Evolutionary conservation across 2,329 filamentous ascomycete genomes (phyloP), one percentile per base, ranked within the genome.

Genomic region (Colletotrichum musicola): DNA sequence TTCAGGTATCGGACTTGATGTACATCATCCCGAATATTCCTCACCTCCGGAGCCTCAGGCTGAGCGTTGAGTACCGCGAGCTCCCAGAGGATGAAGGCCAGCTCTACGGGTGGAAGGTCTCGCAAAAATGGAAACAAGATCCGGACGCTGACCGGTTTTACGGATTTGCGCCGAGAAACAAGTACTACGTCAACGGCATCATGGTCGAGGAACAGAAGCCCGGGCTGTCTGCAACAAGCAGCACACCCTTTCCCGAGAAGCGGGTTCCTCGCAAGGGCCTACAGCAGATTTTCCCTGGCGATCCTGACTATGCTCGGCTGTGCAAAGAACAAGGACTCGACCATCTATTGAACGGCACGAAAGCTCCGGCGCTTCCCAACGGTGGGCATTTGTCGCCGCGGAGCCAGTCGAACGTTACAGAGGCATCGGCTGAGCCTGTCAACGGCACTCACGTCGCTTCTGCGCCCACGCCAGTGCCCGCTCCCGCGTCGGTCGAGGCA

Each of bases 1-100:
- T 4, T 1, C 71, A 90, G 88, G 81, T 88, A 61, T 89, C 88
- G 35, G 89, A 92, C 72, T 83, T 91, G 66, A 84, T 92, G 80
- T 86, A 82, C 71, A 84, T 86, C 49, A 79, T 90, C 12, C 84
- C 88, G 5, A 86, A 80, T 61, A 83, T 88, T 63, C 84, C 88
- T 35, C 89, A 92, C 73, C 82, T 92, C 20, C 84, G 83, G 59
- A 81, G 85, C 66, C 73, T 90, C 60, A 83, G 82, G 72, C 81
- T 92, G 58, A 81, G 83, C 9, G 84, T 91, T 56, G 83, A 85
- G 57, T 91, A 91, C 72, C 83, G 85, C 57, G 89, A 92, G 76
- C 78, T 89, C 12, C 80, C 86, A 13, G 86, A 88, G 72, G 78
- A 80, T 42, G 85, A 88, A 72, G 77, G 78, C 6, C 80, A 84